Base-by-base conservation (phyloP, 208 protist species). In the Trichomonas tenax region DNA sequence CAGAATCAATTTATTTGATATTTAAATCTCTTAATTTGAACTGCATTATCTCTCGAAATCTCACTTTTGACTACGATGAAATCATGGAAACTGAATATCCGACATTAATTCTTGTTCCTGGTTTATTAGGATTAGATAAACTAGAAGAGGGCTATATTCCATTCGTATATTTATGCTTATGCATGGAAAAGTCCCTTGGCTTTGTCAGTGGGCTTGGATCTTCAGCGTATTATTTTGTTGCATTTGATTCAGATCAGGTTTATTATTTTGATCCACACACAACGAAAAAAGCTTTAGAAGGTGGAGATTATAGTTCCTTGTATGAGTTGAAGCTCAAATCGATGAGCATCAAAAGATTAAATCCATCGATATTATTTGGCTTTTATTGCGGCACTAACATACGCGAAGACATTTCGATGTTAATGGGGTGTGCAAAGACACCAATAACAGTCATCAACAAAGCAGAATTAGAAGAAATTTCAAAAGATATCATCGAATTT, bases 161-260 rank as follows among this genome's bases (percentile, higher is more conserved):
- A n/a, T 89, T 89, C 40, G 21, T 89, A 1, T 44, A 48, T 4
- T 10, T 40, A 34, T 44, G 8, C 10, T 46, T 89, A 46, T 46
- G 40, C 10, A 46, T 46, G 3, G 23, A 89, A 0, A 17, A 17
- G 14, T 44, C 40, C 0, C 34, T 89, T 45, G 82, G 82, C 40
- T 89, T 89, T n/a, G 40, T 89, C 48, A 89, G 82, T 31, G 82
- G 82, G 2, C 23, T 23, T 31, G 17, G 10, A 34, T 9, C 6
- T 89, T 89, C 82, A n/a, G 82, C 82, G n/a, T 89, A 34, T 89
- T 89, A 89, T 46, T 44, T 89, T 46, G 40, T 89, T 44, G 40
- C 9, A 4, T 46, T 89, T 46, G 82, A 89, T 46, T 1, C 1
- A n/a, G 82, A 46, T 89, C 10, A 84, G 11, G 1, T 89, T 46